Conservation (phyloP, 148 eudicot genomes). For the Diospyros kaki region DNA sequence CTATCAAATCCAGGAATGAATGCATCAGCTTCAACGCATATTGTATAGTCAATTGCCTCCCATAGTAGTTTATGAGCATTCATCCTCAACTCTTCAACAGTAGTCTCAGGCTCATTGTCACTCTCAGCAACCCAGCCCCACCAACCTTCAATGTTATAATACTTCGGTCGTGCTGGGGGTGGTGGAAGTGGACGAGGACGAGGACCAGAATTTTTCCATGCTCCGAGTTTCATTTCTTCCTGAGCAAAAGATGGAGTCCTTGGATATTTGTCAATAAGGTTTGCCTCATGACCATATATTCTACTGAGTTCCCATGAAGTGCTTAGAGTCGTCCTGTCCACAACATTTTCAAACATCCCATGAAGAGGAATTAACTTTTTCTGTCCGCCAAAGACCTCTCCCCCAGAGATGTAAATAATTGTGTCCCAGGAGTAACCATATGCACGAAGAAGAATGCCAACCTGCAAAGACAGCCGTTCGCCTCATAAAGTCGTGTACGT, state of each 20-base stretch:
- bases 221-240: constrained; percentile 41
- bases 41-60: constrained; percentile 84
- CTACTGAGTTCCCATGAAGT: constrained; percentile 53
- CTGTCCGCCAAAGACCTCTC: constrained; percentile 95
- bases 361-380: constrained; percentile 78
- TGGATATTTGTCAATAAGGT: constrained; percentile 40
- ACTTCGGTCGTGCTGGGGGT: constrained; percentile 76
- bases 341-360: constrained; percentile 89
- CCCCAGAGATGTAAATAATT: constrained; percentile 77
- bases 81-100: constrained; percentile 81
- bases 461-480: constrained; percentile 30
- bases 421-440: constrained; percentile 87
- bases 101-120: constrained; percentile 90
- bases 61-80: constrained; percentile 90
- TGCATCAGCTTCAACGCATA: constrained; percentile 78
- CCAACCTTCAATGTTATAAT: constrained; percentile 92
- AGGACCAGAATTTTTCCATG: constrained; percentile 71
- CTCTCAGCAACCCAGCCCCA: constrained; percentile 99
- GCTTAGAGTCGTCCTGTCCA: constrained; percentile 77
- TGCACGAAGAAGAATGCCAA: constrained; percentile 84
- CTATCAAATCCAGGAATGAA: constrained; percentile 86
- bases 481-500: not conserved
- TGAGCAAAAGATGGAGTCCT: constrained; percentile 33
- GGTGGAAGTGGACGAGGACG: constrained; percentile 94
- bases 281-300: constrained; percentile 64